Conservation (phyloP, 768 basidiomycete species). For the Tephrocybe sp. region DNA sequence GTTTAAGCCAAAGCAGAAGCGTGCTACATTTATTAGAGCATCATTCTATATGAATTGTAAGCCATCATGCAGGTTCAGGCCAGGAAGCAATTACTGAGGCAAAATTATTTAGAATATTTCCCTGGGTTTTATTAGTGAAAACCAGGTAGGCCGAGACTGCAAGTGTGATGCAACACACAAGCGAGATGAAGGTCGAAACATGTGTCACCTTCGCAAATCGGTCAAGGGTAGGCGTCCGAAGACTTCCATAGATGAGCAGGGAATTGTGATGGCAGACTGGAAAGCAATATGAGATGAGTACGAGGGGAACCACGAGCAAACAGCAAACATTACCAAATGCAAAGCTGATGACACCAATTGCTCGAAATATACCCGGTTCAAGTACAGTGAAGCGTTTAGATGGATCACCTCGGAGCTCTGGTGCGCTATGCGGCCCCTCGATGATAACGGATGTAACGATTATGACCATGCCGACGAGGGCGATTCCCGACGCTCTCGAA, state of each 20-base stretch:
- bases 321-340: slow-evolving; percentile 60
- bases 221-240: slow-evolving; percentile 92
- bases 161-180: slow-evolving; percentile 82
- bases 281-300: background rate
- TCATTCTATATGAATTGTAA: slow-evolving; percentile 52
- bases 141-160: slow-evolving; percentile 85
- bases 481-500: slow-evolving; percentile 87
- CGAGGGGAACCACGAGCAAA: background rate
- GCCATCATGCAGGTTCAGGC: background rate
- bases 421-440: slow-evolving; percentile 74
- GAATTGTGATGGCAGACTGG: slow-evolving; percentile 97
- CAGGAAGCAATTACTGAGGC: slow-evolving; percentile 52
- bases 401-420: slow-evolving; percentile 77
- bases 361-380: slow-evolving; percentile 83
- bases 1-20: slow-evolving; percentile 92
- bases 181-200: slow-evolving; percentile 80
- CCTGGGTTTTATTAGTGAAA: slow-evolving; percentile 89
- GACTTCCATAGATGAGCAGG: slow-evolving; percentile 90
- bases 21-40: slow-evolving; percentile 91
- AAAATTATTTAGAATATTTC: slow-evolving; percentile 98
- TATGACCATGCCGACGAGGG: slow-evolving; percentile 89
- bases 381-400: slow-evolving; percentile 73
- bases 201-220: slow-evolving; percentile 93
- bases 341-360: slow-evolving; percentile 96
- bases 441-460: slow-evolving; percentile 87